Percentiles rank a stretch among this genome's conserved stretches.
phyloP scores from a whole-genome alignment of 2,329 filamentous ascomycete genomes.

The Phyllosticta ampelicida region DNA sequence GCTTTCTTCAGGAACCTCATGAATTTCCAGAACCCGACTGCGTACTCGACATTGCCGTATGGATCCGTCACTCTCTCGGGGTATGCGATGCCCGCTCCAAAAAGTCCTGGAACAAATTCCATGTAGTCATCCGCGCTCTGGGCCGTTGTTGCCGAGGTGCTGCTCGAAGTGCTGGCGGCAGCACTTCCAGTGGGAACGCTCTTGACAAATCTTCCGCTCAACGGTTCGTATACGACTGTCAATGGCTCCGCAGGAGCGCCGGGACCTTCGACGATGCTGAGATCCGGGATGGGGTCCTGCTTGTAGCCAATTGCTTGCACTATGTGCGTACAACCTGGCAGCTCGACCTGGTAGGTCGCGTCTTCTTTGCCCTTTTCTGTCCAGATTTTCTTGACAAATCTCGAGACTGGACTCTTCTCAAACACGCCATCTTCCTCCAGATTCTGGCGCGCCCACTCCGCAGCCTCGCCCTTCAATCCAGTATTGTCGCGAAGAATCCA shows the following conservation, averaged over 20 bases:
- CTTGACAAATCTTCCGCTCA: slow-evolving; percentile 22
- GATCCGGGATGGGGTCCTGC: slow-evolving; percentile 38
- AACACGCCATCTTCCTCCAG: slow-evolving; percentile 40
- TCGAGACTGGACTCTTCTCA: slow-evolving; percentile 22
- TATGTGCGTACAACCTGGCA: slow-evolving; percentile 43
- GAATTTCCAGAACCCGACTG: slow-evolving; percentile 55
- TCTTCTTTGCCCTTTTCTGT: slow-evolving; percentile 39
- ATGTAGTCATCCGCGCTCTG: slow-evolving; percentile 2
- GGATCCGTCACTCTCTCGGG: slow-evolving; percentile 52
- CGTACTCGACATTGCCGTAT: slow-evolving; percentile 49
- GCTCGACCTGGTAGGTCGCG: slow-evolving; percentile 31
- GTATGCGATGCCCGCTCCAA: slow-evolving; percentile 53
- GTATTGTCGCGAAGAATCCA: slow-evolving; percentile 58
- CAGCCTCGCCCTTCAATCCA: slow-evolving; percentile 51
- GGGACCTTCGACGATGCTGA: slow-evolving; percentile 27
- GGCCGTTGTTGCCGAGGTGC: slow-evolving; percentile 20
- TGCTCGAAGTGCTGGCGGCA: slow-evolving; percentile 37
- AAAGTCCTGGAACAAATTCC: slow-evolving; percentile 40
- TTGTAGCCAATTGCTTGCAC: slow-evolving; percentile 51
- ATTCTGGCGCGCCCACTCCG: slow-evolving; percentile 48
- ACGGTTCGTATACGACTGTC: slow-evolving; percentile 20
- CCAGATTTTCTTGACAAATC: slow-evolving; percentile 24
- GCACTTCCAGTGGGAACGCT: not conserved
- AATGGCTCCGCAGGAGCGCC: slow-evolving; percentile 19
- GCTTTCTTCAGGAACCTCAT: slow-evolving; percentile 51